Conservation (phyloP, 345 rosid genomes). For the Rhodamnia rubescens region DNA sequence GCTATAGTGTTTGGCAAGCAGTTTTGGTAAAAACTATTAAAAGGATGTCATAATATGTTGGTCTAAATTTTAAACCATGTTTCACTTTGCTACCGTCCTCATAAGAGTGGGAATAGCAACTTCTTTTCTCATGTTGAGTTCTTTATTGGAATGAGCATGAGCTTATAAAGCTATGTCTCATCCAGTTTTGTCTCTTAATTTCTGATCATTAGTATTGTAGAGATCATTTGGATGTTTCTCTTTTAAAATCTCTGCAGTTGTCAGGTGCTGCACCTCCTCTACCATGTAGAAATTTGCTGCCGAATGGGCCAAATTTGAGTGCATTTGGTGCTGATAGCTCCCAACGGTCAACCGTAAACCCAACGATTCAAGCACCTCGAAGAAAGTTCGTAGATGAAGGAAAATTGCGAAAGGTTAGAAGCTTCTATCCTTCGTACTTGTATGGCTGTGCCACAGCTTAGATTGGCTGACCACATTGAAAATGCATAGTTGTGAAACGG, state of each 20-base stretch:
- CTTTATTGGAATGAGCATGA: neutral
- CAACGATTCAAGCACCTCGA: conserved; percentile 87
- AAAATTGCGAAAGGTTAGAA: conserved; percentile 79
- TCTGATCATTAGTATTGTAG: neutral
- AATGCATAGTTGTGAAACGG: neutral
- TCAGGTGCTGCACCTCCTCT: conserved; percentile 87
- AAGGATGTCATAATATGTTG: neutral
- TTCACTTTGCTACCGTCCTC: neutral
- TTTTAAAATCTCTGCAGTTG: conserved; percentile 41
- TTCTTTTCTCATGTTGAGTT: neutral
- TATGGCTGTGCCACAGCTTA: neutral
- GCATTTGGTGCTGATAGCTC: conserved; percentile 45
- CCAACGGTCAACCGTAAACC: conserved; percentile 60
- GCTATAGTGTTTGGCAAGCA: neutral
- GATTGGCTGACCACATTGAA: neutral
- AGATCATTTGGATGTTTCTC: neutral
- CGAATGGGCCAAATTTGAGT: conserved; percentile 49
- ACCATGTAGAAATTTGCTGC: conserved; percentile 62
- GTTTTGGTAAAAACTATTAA: neutral
- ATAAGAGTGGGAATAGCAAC: neutral
- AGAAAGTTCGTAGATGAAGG: conserved; percentile 99
- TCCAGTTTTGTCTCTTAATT: neutral
- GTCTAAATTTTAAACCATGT: neutral
- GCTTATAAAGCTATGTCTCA: neutral
- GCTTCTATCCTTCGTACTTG: neutral